These are phyloP conservation scores for Camelina hispida DNA, from an alignment of 345 rosid genomes.

Conservation along the genomic window DNA sequence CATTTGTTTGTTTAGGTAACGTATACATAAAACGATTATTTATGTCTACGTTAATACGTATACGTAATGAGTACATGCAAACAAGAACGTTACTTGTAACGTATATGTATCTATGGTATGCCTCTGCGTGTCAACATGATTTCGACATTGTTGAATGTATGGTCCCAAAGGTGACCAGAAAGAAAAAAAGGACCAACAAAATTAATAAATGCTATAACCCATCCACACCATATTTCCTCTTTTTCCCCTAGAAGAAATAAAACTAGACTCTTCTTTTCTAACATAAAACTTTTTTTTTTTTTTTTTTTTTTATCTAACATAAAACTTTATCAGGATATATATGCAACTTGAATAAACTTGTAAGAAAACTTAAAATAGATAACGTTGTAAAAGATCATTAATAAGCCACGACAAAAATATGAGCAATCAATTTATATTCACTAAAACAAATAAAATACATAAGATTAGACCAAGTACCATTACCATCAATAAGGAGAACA, in stretches of 20 bases:
- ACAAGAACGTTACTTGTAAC: constrained; percentile 27
- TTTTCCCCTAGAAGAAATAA: neutral
- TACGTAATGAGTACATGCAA: constrained; percentile 24
- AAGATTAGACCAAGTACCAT: no score
- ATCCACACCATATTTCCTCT: constrained; percentile 17
- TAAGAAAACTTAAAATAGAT: neutral
- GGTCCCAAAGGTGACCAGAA: constrained; percentile 36
- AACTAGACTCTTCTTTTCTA: no score
- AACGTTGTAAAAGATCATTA: neutral
- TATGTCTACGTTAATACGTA: constrained; percentile 11
- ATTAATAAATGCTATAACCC: constrained; percentile 25
- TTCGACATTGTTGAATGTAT: constrained; percentile 31
- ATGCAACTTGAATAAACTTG: neutral
- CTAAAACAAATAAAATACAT: no score
- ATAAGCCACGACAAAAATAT: no score
- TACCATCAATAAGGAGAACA: no score
- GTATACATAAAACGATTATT: neutral
- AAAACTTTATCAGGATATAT: neutral
- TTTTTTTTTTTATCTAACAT: no score
- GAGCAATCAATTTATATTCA: no score
- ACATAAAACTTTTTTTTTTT: neutral
- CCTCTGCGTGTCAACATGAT: constrained; percentile 41
- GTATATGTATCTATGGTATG: constrained; percentile 16
- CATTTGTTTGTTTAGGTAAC: constrained; percentile 16
- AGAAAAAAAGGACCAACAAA: constrained; percentile 11